Evolutionary conservation across 805 yeast species (phyloP).

Genomic region (Pichia membranifaciens): DNA sequence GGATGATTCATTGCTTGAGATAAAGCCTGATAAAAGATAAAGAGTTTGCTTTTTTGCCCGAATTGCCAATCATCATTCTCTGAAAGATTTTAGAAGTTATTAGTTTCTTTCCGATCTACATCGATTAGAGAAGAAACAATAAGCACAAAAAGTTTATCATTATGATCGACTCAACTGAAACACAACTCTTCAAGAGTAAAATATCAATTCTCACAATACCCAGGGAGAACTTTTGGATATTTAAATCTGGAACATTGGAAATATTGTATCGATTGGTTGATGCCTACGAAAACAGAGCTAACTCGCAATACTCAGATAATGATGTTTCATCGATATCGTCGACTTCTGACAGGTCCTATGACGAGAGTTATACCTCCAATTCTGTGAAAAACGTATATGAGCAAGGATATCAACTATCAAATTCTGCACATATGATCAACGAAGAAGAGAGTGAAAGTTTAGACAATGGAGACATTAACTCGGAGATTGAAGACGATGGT

Average conservation of each 20-base stretch:
- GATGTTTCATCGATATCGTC: constrained; percentile 14
- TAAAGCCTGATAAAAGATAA: neutral
- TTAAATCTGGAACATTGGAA: constrained; percentile 44
- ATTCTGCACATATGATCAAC: constrained; percentile 5
- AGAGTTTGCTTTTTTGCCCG: neutral
- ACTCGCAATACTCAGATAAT: constrained; percentile 8
- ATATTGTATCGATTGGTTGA: constrained; percentile 37
- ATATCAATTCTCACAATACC: constrained; percentile 51
- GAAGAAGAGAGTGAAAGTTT: constrained; percentile 5
- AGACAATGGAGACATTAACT: neutral
- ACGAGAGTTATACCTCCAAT: neutral
- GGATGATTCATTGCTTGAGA: too few relatives aligned
- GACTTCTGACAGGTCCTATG: constrained; percentile 11
- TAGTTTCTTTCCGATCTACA: too few relatives aligned
- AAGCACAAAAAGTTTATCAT: too few relatives aligned
- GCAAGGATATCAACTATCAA: constrained; percentile 3
- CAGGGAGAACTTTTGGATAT: constrained; percentile 46
- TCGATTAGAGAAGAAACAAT: neutral
- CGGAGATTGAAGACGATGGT: constrained; percentile 33
- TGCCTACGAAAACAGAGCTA: constrained; percentile 17
- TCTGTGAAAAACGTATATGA: neutral
- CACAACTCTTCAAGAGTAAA: constrained; percentile 10
- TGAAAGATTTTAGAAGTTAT: too few relatives aligned
- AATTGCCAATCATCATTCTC: too few relatives aligned
- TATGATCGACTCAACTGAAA: constrained; percentile 8